Base-by-base conservation (phyloP, 345 rosid species). In the Salix udensis region DNA sequence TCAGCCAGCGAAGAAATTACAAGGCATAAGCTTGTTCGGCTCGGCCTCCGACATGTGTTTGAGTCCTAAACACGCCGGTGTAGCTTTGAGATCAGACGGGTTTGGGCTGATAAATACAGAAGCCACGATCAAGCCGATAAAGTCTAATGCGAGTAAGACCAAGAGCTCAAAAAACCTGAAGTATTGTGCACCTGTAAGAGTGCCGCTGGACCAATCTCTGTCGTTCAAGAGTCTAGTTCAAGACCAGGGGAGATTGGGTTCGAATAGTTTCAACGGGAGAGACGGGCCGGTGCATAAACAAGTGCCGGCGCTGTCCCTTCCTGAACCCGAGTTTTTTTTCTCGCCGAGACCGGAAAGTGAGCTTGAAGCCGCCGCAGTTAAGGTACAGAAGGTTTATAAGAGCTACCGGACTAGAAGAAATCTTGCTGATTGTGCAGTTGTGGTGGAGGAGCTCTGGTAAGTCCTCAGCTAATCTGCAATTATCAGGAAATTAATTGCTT, bases 361-460 rank as follows among this genome's bases (percentile, higher is more conserved):
- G 82, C 93, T 89, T 44, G 90, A 91, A 62, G 96, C 94, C 0
- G 99, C 99, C 13, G 98, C 98, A 2, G 87, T 90, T 76, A 95
- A 83, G 80, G 24, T 95, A 72, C 98, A 95, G 74, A 95, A 95
- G 77, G 91, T 91, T 26, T 95, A 93, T 71, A 95, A 93, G 89
- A 92, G 98, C 75, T 91, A 92, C 86, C 58, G 97, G 75, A 95
- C 97, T 2, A 81, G 98, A 79, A 85, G 97, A 74, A 93, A 91
- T 76, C 94, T 96, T 14, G 99, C 99, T 21, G 98, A 95, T 71
- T 95, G 98, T 68, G 98, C 97, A 0, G 97, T 95, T 7, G 92
- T 95, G 14, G 86, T 88, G 13, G 98, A 95, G 87, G 93, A 95
- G 79, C 86, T 93, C 66, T 95, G 97, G 97, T 86, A 28, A 72